Conservation (phyloP, 2,329 filamentous ascomycete genomes). For the Cryphonectria naterciae region DNA sequence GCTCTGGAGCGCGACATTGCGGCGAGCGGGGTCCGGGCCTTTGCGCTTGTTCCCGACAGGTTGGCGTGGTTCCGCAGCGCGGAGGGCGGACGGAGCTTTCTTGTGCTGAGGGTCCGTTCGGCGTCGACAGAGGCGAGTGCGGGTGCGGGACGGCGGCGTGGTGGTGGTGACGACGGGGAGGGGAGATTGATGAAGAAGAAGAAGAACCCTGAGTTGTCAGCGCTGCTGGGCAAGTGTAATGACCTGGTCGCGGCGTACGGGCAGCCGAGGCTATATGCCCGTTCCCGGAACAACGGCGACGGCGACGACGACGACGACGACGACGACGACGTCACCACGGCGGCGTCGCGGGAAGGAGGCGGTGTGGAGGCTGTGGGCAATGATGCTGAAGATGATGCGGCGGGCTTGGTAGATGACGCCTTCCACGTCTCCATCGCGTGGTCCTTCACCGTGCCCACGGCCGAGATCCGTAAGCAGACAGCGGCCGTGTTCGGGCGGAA, state of each 20-base stretch:
- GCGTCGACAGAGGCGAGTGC: constrained; percentile 1
- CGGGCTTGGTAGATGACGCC: constrained; percentile 44
- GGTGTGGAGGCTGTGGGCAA: constrained; percentile 7
- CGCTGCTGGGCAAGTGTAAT: constrained; percentile 72
- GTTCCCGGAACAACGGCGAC: constrained; percentile 17
- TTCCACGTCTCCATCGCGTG: constrained; percentile 94
- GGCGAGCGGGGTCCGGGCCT: constrained; percentile 39
- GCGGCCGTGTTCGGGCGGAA: constrained; percentile 35
- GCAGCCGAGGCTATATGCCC: constrained; percentile 73
- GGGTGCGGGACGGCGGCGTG: background rate
- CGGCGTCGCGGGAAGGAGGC: constrained; percentile 26
- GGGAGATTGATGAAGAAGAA: constrained; percentile 42
- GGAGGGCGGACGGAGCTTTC: constrained; percentile 76
- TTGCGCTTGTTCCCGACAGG: constrained; percentile 33
- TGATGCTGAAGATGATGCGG: background rate
- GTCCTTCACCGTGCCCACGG: constrained; percentile 63
- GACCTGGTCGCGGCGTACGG: constrained; percentile 58
- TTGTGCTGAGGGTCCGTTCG: constrained; percentile 70
- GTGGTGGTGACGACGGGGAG: constrained; percentile 24
- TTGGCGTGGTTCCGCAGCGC: constrained; percentile 57
- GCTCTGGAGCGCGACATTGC: constrained; percentile 51
- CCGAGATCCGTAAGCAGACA: constrained; percentile 46
- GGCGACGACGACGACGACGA: background rate
- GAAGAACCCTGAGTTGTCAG: constrained; percentile 58
- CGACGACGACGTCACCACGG: background rate